These are phyloP conservation scores for Knoxia roxburghii DNA, from an alignment of 257 asterid genomes.

Conservation along the genomic window DNA sequence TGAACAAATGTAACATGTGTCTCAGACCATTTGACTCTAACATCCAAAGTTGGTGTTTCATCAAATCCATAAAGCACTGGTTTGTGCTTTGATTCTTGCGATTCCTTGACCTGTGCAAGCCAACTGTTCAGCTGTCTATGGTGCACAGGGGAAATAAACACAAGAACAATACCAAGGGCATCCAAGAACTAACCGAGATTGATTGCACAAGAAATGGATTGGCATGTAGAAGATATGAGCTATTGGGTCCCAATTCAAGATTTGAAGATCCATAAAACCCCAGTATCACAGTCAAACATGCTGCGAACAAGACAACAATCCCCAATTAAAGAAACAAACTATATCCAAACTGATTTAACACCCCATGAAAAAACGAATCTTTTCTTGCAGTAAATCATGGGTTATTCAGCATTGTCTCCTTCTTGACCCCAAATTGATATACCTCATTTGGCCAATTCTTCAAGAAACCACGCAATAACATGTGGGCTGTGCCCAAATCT, in stretches of 20 bases:
- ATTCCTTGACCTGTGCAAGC: conserved; percentile 15
- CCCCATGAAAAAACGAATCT: background rate
- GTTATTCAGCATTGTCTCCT: background rate
- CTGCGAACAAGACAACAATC: conserved; percentile 13
- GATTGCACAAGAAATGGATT: conserved; percentile 24
- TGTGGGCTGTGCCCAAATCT: background rate
- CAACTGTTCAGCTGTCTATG: no score
- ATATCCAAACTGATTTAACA: background rate
- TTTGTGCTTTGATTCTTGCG: conserved; percentile 11
- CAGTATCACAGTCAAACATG: conserved; percentile 18
- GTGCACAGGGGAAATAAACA: background rate
- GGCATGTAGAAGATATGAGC: conserved; percentile 14
- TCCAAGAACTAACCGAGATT: conserved; percentile 9
- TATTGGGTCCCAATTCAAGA: conserved; percentile 16
- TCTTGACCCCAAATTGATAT: background rate
- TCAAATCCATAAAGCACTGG: conserved; percentile 21
- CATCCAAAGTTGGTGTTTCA: conserved; percentile 21
- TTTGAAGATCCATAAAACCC: conserved; percentile 27
- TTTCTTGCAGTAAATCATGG: background rate
- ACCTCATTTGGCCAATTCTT: background rate
- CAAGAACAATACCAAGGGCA: no score
- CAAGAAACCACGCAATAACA: background rate
- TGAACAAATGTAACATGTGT: conserved; percentile 17
- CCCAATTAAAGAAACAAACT: conserved; percentile 4
- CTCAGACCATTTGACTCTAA: conserved; percentile 21